Conservation (phyloP, 352 stramenopile genomes). For the Globisporangium takayamanum region DNA sequence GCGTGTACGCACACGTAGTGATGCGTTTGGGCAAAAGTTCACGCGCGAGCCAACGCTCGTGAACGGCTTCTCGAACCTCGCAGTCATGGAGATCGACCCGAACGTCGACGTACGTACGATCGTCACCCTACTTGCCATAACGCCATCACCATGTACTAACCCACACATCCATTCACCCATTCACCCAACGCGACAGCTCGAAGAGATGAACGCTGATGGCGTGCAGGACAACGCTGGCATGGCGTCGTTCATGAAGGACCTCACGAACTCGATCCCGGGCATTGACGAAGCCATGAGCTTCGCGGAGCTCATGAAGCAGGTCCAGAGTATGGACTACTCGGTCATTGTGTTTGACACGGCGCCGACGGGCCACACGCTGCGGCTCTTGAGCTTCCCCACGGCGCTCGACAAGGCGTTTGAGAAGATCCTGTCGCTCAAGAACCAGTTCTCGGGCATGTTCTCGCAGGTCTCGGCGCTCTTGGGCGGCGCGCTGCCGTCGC, state of each 20-base stretch:
- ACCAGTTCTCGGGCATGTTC: constrained; percentile 87
- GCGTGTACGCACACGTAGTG: constrained; percentile 35
- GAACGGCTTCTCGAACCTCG: constrained; percentile 97
- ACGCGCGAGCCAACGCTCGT: constrained; percentile 96
- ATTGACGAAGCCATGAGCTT: constrained; percentile 99
- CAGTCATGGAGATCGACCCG: constrained; percentile 98
- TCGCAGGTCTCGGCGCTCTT: constrained; percentile 77
- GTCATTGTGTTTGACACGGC: constrained; percentile 98
- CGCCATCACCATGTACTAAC: too few species aligned
- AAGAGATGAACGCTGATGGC: constrained; percentile 77
- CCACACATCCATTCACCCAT: too few species aligned
- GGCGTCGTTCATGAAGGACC: constrained; percentile 94
- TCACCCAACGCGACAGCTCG: constrained; percentile 29
- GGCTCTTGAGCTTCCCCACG: constrained; percentile 95
- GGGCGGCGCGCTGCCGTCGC: constrained; percentile 64
- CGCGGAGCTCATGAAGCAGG: constrained; percentile 98
- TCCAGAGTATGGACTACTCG: constrained; percentile 97
- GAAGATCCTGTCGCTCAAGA: constrained; percentile 97
- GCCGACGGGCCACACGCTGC: constrained; percentile 96
- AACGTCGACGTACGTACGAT: constrained; percentile 63
- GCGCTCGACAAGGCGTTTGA: constrained; percentile 98
- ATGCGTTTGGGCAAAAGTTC: constrained; percentile 99
- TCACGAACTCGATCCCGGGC: constrained; percentile 96
- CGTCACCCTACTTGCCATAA: too few species aligned
- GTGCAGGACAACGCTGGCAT: constrained; percentile 87